Evolutionary conservation across 2,329 filamentous ascomycete species (phyloP).

Genomic region (Fusarium mundagurra): DNA sequence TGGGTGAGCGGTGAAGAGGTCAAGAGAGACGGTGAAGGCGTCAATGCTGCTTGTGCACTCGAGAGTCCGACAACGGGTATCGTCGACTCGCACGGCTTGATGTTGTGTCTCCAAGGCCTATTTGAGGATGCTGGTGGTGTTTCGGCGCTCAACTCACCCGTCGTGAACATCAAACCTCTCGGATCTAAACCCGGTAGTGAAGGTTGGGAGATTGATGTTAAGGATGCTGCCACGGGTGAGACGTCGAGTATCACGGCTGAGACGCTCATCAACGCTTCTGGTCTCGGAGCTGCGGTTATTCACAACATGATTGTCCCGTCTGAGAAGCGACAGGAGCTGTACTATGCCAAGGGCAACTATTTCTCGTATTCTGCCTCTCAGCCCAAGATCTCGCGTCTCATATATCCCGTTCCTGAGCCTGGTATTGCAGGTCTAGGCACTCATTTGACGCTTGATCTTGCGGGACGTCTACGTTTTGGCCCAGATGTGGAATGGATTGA

Average conservation of each 20-base stretch:
- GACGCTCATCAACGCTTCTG: slow-evolving; percentile 85
- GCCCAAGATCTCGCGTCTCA: slow-evolving; percentile 74
- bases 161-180: slow-evolving; percentile 67
- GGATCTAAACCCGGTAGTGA: slow-evolving; percentile 54
- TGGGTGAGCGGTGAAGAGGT: slow-evolving; percentile 75
- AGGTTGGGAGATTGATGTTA: slow-evolving; percentile 76
- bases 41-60: slow-evolving; percentile 74
- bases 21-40: slow-evolving; percentile 73
- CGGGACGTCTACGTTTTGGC: slow-evolving; percentile 86
- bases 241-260: slow-evolving; percentile 73
- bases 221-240: slow-evolving; percentile 58
- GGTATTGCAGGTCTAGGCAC: slow-evolving; percentile 89
- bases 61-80: slow-evolving; percentile 90
- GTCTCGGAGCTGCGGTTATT: slow-evolving; percentile 78
- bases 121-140: slow-evolving; percentile 83
- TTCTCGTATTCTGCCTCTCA: slow-evolving; percentile 79
- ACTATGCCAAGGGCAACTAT: slow-evolving; percentile 95
- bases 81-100: slow-evolving; percentile 85
- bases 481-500: slow-evolving; percentile 96
- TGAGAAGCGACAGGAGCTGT: slow-evolving; percentile 66
- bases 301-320: slow-evolving; percentile 82
- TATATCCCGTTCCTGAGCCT: slow-evolving; percentile 88
- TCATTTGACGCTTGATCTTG: slow-evolving; percentile 90
- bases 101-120: slow-evolving; percentile 80
- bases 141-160: slow-evolving; percentile 73